These are phyloP conservation scores for Rhynchosporium graminicola DNA, from an alignment of 2,329 filamentous ascomycete species.

Conservation along the genomic window DNA sequence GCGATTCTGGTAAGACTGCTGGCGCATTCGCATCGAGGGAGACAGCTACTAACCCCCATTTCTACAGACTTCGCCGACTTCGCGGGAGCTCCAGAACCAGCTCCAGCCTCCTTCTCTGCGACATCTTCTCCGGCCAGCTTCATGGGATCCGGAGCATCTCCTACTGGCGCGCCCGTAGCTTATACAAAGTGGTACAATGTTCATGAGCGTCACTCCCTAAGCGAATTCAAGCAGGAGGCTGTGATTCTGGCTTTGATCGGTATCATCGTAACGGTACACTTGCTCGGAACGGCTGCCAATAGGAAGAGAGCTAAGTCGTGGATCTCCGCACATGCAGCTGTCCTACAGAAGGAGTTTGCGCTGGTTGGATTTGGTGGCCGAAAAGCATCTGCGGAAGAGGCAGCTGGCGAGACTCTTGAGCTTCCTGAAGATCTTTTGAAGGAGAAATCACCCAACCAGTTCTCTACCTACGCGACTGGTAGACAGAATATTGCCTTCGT, in stretches of 20 bases:
- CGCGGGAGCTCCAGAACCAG: constrained; percentile 72
- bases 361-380: constrained; percentile 76
- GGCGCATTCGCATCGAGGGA: constrained; percentile 10
- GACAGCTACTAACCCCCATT: constrained; percentile 23
- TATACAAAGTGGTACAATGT: constrained; percentile 97
- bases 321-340: constrained; percentile 71
- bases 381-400: constrained; percentile 47
- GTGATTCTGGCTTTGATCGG: constrained; percentile 75
- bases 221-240: constrained; percentile 87
- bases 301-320: constrained; percentile 77
- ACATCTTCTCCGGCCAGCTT: constrained; percentile 48
- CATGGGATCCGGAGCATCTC: constrained; percentile 47
- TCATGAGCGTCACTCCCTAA: constrained; percentile 82
- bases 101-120: constrained; percentile 51
- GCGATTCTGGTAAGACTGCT: constrained; percentile 62
- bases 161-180: constrained; percentile 55
- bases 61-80: constrained; percentile 89
- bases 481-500: constrained; percentile 90
- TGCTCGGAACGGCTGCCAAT: constrained; percentile 80
- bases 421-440: constrained; percentile 64
- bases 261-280: constrained; percentile 74
- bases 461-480: constrained; percentile 82
- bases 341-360: constrained; percentile 80
- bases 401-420: constrained; percentile 45
- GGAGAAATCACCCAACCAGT: constrained; percentile 88